Evolutionary conservation across 1,139 yeast species (phyloP), one percentile per base, ranked within the genome.

Genomic region (Pichia inconspicua): DNA sequence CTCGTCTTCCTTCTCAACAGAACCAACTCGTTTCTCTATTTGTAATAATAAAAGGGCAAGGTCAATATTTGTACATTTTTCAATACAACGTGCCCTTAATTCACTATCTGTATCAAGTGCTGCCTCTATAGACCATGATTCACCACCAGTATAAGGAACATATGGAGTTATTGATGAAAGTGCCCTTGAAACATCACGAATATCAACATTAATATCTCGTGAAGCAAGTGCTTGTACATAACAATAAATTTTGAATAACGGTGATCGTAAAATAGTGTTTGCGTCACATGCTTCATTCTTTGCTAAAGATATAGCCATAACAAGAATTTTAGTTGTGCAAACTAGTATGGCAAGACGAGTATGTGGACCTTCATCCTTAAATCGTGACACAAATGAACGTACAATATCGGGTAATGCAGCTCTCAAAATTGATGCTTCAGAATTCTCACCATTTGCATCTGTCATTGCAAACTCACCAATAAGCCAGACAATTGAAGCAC

Each of bases 401-500:
- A 89, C 69, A 1, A 88, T 78, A 63, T 92, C 97, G 0, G 95
- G 94, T 31, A 64, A 40, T 39, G 53, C 48, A 22, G 51, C 53
- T 8, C 47, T 49, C 3, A 55, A 37, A 2, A 42, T 19, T 19
- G 25, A 4, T 12, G 10, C n/a, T 8, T 22, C 40, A 11, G n/a
- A 17, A 5, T 31, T 48, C 49, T 19, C 49, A 31, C 35, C 37
- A 41, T 51, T 49, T 8, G 43, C 43, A 38, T 47, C 45, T 41
- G 34, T 30, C n/a, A 66, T 70, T 0, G 76, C 66, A 59, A 85
- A 83, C 60, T 92, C 97, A 2, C 97, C 97, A 42, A 92, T 77
- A 12, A 90, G 74, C 97, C 97, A 94, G 17, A 92, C 74, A 22
- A 89, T 81, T 48, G 94, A 84, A 1, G 95, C 89, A 55, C 82